These are phyloP conservation scores for Boletus sensibilis DNA, from an alignment of 768 basidiomycete genomes.

Conservation along the genomic window DNA sequence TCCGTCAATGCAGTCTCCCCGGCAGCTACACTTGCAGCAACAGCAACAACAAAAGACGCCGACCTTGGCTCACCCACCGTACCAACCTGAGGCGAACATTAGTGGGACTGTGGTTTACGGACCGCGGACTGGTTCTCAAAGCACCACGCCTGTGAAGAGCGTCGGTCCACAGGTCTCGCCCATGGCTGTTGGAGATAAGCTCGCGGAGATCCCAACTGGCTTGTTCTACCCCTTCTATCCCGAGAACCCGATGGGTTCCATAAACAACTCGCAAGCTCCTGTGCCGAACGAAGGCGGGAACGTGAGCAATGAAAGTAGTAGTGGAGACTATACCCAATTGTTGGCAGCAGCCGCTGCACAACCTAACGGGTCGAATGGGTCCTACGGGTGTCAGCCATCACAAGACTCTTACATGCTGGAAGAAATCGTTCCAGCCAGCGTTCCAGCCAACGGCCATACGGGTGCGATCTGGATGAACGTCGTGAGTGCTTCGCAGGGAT, in stretches of 20 bases:
- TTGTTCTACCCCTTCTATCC: slow-evolving; percentile 82
- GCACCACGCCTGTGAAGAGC: slow-evolving; percentile 31
- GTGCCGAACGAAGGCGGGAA: slow-evolving; percentile 22
- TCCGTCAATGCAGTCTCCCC: slow-evolving; percentile 26
- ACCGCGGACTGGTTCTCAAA: slow-evolving; percentile 26
- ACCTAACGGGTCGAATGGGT: slow-evolving; percentile 49
- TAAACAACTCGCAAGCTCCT: slow-evolving; percentile 15
- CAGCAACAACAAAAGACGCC: slow-evolving; percentile 40
- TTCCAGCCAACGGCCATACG: slow-evolving; percentile 31
- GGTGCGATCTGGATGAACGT: slow-evolving; percentile 44
- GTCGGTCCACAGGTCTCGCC: slow-evolving; percentile 19
- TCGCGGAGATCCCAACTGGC: slow-evolving; percentile 66
- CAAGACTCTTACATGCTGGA: slow-evolving; percentile 70
- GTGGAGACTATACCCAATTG: slow-evolving; percentile 49
- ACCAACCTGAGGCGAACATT: slow-evolving; percentile 32
- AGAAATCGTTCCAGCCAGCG: slow-evolving; percentile 49
- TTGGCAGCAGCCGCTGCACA: slow-evolving; percentile 59
- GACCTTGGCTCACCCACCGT: slow-evolving; percentile 33
- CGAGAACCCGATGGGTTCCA: slow-evolving; percentile 41
- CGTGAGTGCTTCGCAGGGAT: slow-evolving; percentile 37
- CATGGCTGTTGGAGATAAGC: slow-evolving; percentile 31
- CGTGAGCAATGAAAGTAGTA: slow-evolving; percentile 15
- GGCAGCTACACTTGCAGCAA: slow-evolving; percentile 27
- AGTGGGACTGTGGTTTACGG: slow-evolving; percentile 28
- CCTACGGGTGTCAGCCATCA: slow-evolving; percentile 53